phyloP scores from a whole-genome alignment of 2,329 filamentous ascomycete species.

The Myriosclerotinia scirpicola region DNA sequence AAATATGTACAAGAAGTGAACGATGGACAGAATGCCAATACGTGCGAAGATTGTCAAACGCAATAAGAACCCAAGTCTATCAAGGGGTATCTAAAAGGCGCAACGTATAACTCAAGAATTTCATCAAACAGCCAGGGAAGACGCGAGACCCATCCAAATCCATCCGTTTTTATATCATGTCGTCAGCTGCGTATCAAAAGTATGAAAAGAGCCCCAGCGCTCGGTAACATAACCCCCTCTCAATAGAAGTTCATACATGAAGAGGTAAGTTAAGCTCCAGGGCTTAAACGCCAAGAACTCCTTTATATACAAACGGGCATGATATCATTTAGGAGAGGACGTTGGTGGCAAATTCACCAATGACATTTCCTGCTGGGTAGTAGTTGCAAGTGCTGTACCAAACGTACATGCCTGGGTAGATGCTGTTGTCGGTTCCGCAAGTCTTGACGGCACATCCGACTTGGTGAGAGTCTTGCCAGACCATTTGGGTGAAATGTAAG shows the following conservation, averaged over 20 bases:
- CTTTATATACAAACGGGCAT: slow-evolving; percentile 23
- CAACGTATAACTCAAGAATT: slow-evolving; percentile 9
- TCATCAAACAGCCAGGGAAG: slow-evolving; percentile 19
- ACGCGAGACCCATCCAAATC: slow-evolving; percentile 15
- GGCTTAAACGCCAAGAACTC: slow-evolving; percentile 23
- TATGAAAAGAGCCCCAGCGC: slow-evolving; percentile 17
- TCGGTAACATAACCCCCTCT: slow-evolving; percentile 17
- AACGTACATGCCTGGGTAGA: slow-evolving; percentile 76
- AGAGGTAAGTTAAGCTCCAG: slow-evolving; percentile 19
- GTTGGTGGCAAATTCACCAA: slow-evolving; percentile 16
- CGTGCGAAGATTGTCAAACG: slow-evolving; percentile 7
- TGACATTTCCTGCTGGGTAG: slow-evolving; percentile 23
- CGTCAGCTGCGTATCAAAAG: slow-evolving; percentile 18
- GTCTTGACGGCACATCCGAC: slow-evolving; percentile 64
- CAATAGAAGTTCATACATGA: slow-evolving; percentile 25
- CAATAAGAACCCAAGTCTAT: slow-evolving; percentile 8
- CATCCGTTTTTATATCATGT: slow-evolving; percentile 11
- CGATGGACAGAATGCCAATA: slow-evolving; percentile 9
- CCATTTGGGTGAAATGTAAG: slow-evolving; percentile 69
- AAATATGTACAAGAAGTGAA: slow-evolving; percentile 25
- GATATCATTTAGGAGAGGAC: slow-evolving; percentile 22
- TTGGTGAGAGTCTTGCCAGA: slow-evolving; percentile 63
- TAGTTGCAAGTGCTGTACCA: slow-evolving; percentile 44
- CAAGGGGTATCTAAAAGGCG: slow-evolving; percentile 19
- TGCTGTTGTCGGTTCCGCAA: slow-evolving; percentile 45